Evolutionary conservation across 2,329 filamentous ascomycete genomes (phyloP).

Genomic region (Stachybotrys chartarum): DNA sequence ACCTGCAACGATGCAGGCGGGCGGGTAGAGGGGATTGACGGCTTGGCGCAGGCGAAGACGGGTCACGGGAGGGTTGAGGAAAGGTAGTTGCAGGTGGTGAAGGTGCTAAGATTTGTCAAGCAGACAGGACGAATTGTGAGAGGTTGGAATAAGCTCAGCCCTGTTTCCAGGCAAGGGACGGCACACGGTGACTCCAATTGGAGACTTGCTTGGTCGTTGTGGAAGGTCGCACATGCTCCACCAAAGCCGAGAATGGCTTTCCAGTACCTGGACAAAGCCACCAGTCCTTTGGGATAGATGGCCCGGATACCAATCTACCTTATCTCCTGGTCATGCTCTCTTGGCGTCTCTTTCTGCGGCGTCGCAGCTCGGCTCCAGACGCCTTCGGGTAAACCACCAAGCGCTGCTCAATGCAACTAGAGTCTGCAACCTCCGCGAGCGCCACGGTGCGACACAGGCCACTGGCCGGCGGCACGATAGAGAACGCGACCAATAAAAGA

Average conservation of each 20-base stretch:
- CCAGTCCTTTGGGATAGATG: too few relatives aligned
- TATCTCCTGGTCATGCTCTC: too few relatives aligned
- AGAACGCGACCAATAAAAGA: too few relatives aligned
- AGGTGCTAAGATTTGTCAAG: background rate
- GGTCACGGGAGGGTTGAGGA: background rate
- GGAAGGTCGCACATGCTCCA: background rate
- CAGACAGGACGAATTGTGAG: background rate
- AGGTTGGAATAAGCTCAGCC: conserved; percentile 17
- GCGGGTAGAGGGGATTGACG: background rate
- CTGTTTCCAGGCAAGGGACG: conserved; percentile 1
- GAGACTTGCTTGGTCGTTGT: background rate
- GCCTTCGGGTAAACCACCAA: too few relatives aligned
- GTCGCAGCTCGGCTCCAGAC: too few relatives aligned
- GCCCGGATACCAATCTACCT: too few relatives aligned
- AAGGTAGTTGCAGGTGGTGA: background rate
- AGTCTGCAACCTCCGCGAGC: too few relatives aligned
- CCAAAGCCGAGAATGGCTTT: background rate
- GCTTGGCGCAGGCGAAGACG: background rate
- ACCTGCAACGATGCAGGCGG: background rate
- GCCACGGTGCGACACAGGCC: too few relatives aligned
- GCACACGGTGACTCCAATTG: background rate
- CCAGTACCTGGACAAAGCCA: too few relatives aligned
- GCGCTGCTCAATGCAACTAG: too few relatives aligned
- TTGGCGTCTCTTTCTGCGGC: too few relatives aligned
- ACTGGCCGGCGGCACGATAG: too few relatives aligned